Conservation (phyloP, 106 monocot species). For the Phalaenopsis equestris region DNA sequence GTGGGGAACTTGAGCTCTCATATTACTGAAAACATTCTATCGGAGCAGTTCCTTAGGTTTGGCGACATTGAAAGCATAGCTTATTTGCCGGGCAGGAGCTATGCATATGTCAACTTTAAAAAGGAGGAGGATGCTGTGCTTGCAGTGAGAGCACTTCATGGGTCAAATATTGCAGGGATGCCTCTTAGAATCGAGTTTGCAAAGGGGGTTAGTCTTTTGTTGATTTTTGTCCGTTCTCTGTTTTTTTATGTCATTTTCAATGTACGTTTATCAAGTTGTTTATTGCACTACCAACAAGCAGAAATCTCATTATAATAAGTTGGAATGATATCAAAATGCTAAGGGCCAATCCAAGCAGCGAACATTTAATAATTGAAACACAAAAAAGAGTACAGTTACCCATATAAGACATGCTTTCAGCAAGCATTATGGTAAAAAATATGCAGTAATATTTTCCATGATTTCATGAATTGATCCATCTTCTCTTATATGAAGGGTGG, state of each 20-base stretch:
- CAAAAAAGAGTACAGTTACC: not conserved
- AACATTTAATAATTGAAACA: constrained; percentile 3
- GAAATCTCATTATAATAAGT: not conserved
- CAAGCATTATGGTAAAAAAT: not conserved
- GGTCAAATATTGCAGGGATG: constrained; percentile 43
- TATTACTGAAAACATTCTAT: constrained; percentile 35
- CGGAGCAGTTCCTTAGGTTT: constrained; percentile 62
- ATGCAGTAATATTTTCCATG: not conserved
- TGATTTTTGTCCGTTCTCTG: constrained; percentile 19
- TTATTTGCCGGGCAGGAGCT: constrained; percentile 53
- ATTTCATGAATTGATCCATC: not conserved
- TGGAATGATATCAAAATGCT: not conserved
- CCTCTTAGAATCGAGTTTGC: constrained; percentile 91
- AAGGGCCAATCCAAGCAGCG: not conserved
- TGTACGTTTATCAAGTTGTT: constrained; percentile 8
- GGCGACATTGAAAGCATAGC: constrained; percentile 67
- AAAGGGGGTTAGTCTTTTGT: constrained; percentile 88
- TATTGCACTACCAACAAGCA: constrained; percentile 8
- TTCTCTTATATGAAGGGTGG: not conserved
- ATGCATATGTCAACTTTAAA: constrained; percentile 72
- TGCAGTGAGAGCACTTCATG: constrained; percentile 64
- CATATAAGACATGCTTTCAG: not conserved
- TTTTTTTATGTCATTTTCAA: constrained; percentile 13
- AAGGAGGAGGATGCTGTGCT: constrained; percentile 64
- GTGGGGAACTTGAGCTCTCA: constrained; percentile 65